Evolutionary conservation across 2,329 filamentous ascomycete species (phyloP).

Genomic region (Calonectria montana): DNA sequence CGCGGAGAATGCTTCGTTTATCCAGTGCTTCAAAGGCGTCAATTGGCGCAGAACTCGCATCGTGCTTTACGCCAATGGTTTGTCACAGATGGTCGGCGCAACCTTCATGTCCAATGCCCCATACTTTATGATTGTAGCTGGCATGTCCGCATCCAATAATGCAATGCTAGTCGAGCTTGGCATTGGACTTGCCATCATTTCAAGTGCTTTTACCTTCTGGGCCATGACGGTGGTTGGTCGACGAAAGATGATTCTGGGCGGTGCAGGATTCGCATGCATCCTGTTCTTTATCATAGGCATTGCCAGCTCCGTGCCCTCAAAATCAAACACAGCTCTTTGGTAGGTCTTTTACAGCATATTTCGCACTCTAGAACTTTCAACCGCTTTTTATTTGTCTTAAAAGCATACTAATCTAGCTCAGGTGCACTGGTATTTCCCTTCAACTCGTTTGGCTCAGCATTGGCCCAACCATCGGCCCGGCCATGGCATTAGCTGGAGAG

Average conservation of each 20-base stretch:
- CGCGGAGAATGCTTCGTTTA: neutral
- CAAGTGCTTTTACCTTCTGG: neutral
- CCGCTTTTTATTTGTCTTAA: neutral
- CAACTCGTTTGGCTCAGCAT: slow-evolving; percentile 5
- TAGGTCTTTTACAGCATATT: neutral
- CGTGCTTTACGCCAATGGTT: neutral
- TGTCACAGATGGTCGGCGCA: neutral
- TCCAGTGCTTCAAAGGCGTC: slow-evolving; percentile 5
- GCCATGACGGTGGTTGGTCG: neutral
- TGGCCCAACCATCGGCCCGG: neutral
- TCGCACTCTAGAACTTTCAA: neutral
- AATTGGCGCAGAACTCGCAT: slow-evolving; percentile 16
- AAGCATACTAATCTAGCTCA: neutral
- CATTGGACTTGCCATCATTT: neutral
- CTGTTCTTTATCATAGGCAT: slow-evolving; percentile 10
- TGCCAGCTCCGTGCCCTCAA: neutral
- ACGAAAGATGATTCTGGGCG: neutral
- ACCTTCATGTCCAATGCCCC: slow-evolving; percentile 8
- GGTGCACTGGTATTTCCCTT: neutral
- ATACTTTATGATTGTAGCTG: slow-evolving; percentile 16
- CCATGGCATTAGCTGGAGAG: slow-evolving; percentile 8
- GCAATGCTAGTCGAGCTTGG: slow-evolving; percentile 11
- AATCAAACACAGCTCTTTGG: neutral
- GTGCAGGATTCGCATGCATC: neutral
- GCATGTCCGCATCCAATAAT: neutral